Base-by-base conservation (phyloP, 495 filamentous ascomycete genomes). In the Penicillium silybi region DNA sequence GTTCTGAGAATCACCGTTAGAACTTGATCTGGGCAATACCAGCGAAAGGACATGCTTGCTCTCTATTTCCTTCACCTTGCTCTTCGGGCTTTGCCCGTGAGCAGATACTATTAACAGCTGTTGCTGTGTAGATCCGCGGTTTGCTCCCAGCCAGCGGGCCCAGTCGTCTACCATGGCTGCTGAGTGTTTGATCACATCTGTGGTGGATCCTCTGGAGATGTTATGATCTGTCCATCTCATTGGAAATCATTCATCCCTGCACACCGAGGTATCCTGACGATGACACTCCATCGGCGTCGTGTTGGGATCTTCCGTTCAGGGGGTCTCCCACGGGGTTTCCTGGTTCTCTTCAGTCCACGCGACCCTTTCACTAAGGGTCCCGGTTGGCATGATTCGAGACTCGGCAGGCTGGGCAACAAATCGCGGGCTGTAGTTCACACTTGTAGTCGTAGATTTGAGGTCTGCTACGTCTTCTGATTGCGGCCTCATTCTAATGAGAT, bases 21-120 rank as follows among this genome's bases (percentile, higher is more conserved):
- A 76, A 76, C 73, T 76, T 76, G 73, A 76, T 76, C 73, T 76
- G 73, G 73, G 69, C 65, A 69, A 76, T 76, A 73, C 73, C 73
- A 76, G 73, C 73, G 73, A 75, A 76, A 76, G 73, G 66, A 73
- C 73, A 70, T 76, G 73, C 73, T 53, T 54, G 64, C 59, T 65
- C 59, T 65, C 60, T 45, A 54, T 50, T 48, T 35, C 44, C 26
- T 54, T 23, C 25, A 41, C 41, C 48, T 44, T 44, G 23, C 44
- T 40, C 39, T 34, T 39, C 25, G 41, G 41, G 34, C 40, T 13
- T 10, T 2, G 45, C 52, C 57, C 35, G 50, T 25, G 39, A 42
- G 45, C 45, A 45, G 54, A 53, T 45, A 41, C 57, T 55, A 49
- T 51, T 63, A 39, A 61, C 51, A 19, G 26, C 37, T 40, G 27